Base-by-base conservation (phyloP, 169 alveolate species). In the Babesia ovis region DNA sequence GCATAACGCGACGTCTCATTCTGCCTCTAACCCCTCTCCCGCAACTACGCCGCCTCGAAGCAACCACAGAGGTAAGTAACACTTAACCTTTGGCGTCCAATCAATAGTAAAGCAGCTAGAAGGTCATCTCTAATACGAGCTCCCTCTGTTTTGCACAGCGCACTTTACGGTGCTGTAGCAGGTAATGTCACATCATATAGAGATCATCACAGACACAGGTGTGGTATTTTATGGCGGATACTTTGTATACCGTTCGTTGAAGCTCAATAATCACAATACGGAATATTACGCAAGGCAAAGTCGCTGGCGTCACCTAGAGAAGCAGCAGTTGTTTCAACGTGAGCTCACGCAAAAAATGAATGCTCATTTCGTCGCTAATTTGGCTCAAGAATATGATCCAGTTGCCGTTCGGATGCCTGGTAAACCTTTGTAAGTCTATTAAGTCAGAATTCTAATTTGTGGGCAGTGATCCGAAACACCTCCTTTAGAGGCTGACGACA, bases 271-370 rank as follows among this genome's bases (percentile, higher is more conserved):
- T 31, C 64, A 55, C 60, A 77, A 80, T 53, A 83, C 91, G 22
- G 91, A 85, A 35, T 35, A 54, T 50, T 22, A 66, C 11, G 86
- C 91, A 1, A 74, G 83, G 48, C 89, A 73, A 54, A 81, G 91
- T 32, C 70, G 91, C 25, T 61, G 79, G 83, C 83, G 91, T 22
- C 85, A 85, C 60, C 35, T 72, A 22, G 91, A 85, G 76, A 85
- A 85, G 81, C 91, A 85, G 55, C 89, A 83, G 56, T 61, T 83
- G 11, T 83, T 42, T 39, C 74, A 59, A 31, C 51, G 79, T 23
- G 91, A 85, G 54, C 67, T 85, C 14, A 84, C 73, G 23, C 81
- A 66, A 31, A 68, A 75, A 50, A 45, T 85, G 84, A 81, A 71
- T 46, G 68, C 89, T 0, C 67, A 67, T 20, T 64, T 45, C 69